Conservation (phyloP, 2,329 filamentous ascomycete species). For the Microcyclospora pomicola region DNA sequence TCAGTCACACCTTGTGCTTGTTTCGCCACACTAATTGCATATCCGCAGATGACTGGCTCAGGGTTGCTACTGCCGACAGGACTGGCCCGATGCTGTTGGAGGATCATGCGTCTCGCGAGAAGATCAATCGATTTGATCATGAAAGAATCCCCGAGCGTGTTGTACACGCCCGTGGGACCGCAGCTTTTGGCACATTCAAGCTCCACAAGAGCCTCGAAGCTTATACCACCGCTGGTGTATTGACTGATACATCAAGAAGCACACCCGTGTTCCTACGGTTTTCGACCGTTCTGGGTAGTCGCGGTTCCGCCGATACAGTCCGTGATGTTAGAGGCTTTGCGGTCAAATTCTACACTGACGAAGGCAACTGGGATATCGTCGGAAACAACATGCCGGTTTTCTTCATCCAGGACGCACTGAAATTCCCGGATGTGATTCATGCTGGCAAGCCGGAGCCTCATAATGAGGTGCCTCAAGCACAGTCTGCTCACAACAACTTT, state of each 20-base stretch:
- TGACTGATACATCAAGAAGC: constrained; percentile 53
- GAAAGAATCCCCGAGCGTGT: constrained; percentile 56
- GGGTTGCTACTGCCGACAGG: constrained; percentile 45
- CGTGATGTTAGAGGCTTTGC: constrained; percentile 75
- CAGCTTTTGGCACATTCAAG: constrained; percentile 53
- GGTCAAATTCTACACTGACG: constrained; percentile 62
- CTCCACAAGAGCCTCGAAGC: constrained; percentile 50
- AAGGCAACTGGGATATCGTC: constrained; percentile 49
- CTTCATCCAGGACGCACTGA: constrained; percentile 63
- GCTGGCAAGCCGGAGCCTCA: constrained; percentile 56
- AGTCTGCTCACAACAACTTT: constrained; percentile 41
- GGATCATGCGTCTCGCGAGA: constrained; percentile 59
- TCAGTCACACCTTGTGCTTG: neutral
- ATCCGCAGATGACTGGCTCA: constrained; percentile 56
- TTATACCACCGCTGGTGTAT: constrained; percentile 47
- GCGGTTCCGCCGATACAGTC: constrained; percentile 66
- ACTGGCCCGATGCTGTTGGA: constrained; percentile 57
- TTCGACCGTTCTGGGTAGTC: constrained; percentile 63
- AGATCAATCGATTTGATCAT: constrained; percentile 66
- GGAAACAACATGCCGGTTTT: constrained; percentile 61
- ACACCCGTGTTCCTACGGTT: constrained; percentile 61
- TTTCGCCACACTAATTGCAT: neutral
- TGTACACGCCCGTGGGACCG: constrained; percentile 51
- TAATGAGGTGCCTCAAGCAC: constrained; percentile 57
- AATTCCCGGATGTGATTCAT: constrained; percentile 55